Conservation (phyloP, 257 asterid species). For the Gentiana straminea region DNA sequence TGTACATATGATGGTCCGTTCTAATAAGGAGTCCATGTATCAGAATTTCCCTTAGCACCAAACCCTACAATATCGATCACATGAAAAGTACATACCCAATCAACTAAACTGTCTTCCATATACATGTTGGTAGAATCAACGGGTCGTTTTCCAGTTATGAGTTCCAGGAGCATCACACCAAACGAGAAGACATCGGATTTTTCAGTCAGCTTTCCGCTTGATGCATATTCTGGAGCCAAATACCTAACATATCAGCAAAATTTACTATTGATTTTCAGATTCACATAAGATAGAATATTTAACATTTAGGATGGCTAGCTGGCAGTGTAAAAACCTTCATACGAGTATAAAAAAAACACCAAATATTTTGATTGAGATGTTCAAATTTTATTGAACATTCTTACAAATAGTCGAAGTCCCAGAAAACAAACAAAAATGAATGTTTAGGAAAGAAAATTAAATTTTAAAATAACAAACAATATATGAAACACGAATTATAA, state of each 20-base stretch:
- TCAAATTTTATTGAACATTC: too few species aligned
- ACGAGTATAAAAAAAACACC: not conserved
- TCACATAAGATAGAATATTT: not conserved
- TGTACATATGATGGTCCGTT: not conserved
- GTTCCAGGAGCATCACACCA: constrained; percentile 89
- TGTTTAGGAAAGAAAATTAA: too few species aligned
- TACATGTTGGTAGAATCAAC: constrained; percentile 43
- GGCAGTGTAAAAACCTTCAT: not conserved
- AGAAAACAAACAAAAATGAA: too few species aligned
- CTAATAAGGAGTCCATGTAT: too few species aligned
- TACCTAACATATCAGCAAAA: constrained; percentile 6
- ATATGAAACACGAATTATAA: too few species aligned
- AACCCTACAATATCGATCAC: not conserved
- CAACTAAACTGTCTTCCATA: constrained; percentile 91
- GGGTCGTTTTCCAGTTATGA: constrained; percentile 73
- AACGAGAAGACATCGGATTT: constrained; percentile 89
- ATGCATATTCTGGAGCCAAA: constrained; percentile 90
- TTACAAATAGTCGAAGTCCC: too few species aligned
- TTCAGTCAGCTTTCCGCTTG: constrained; percentile 76
- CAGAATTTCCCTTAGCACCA: too few species aligned
- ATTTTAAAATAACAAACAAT: too few species aligned
- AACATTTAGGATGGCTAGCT: not conserved
- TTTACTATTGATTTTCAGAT: not conserved
- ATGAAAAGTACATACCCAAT: constrained; percentile 47
- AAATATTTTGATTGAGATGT: too few species aligned